These are phyloP conservation scores for Phycomyces nitens DNA, from an alignment of 192 early-diverging fungal genomes.

Conservation along the genomic window DNA sequence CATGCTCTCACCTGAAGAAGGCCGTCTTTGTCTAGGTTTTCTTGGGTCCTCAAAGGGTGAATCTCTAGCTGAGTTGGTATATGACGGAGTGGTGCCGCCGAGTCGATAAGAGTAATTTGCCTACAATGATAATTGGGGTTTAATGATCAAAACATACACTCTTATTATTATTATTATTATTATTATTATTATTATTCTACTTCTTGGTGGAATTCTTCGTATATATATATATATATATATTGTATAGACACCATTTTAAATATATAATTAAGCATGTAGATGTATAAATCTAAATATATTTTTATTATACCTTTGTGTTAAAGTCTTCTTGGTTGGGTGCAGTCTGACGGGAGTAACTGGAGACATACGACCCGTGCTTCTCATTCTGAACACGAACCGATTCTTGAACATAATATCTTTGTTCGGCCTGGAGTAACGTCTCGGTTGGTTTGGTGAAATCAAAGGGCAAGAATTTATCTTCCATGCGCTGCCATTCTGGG, in stretches of 20 bases:
- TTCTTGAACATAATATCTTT: not conserved
- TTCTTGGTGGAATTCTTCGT: no score
- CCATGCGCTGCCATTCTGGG: constrained; percentile 71
- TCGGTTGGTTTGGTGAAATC: constrained; percentile 63
- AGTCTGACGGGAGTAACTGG: no score
- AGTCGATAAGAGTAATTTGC: not conserved
- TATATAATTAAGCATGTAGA: no score
- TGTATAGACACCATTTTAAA: no score
- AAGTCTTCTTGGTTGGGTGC: not conserved
- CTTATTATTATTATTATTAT: no score
- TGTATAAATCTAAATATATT: no score
- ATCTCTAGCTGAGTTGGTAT: not conserved
- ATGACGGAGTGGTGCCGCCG: not conserved
- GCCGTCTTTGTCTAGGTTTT: constrained; percentile 1
- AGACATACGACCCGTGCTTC: no score
- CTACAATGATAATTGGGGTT: not conserved
- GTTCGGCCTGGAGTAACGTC: constrained; percentile 9
- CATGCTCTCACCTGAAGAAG: constrained; percentile 10
- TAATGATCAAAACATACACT: no score
- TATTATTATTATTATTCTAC: no score
- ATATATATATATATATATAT: no score
- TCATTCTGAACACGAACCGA: no score
- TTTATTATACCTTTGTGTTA: no score
- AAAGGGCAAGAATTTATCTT: constrained; percentile 72
- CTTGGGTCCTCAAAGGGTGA: not conserved